Evolutionary conservation across 139 green algal species (phyloP).

Genomic region (Micractinium sp.): DNA sequence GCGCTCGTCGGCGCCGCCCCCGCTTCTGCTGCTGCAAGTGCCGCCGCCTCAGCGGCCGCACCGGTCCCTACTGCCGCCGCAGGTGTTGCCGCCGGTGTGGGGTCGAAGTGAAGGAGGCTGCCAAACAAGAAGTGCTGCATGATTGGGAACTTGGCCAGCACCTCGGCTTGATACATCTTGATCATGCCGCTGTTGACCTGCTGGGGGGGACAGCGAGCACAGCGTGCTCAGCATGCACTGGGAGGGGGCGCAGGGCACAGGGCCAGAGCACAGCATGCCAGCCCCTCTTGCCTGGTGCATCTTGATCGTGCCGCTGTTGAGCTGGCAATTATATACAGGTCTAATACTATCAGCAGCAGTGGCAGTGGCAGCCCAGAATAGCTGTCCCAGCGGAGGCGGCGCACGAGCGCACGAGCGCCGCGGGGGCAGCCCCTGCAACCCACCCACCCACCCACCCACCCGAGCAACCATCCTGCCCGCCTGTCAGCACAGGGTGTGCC

Average conservation of each 20-base stretch:
- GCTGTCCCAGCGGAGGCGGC: no score
- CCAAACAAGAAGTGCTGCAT: slow-evolving; percentile 98
- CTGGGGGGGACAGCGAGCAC: background rate
- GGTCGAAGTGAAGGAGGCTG: slow-evolving; percentile 66
- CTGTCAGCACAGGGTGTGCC: background rate
- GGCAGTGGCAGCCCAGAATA: no score
- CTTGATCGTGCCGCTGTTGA: slow-evolving; percentile 90
- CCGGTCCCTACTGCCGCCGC: background rate
- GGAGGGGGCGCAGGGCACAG: background rate
- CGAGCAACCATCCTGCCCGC: no score
- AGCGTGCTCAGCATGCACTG: background rate
- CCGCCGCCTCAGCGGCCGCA: background rate
- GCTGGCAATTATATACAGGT: background rate
- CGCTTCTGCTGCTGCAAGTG: background rate
- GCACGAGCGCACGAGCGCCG: no score
- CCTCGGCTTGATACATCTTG: slow-evolving; percentile 98
- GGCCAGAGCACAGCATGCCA: slow-evolving; percentile 46
- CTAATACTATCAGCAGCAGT: no score
- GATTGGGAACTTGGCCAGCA: slow-evolving; percentile 97
- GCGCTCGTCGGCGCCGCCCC: background rate
- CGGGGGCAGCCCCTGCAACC: no score
- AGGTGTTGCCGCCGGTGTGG: background rate
- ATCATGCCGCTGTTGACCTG: slow-evolving; percentile 83
- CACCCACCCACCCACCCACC: no score
- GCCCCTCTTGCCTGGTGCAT: slow-evolving; percentile 98